phyloP scores from a whole-genome alignment of 352 stramenopile genomes.

The Phytopythium ostracodes region DNA sequence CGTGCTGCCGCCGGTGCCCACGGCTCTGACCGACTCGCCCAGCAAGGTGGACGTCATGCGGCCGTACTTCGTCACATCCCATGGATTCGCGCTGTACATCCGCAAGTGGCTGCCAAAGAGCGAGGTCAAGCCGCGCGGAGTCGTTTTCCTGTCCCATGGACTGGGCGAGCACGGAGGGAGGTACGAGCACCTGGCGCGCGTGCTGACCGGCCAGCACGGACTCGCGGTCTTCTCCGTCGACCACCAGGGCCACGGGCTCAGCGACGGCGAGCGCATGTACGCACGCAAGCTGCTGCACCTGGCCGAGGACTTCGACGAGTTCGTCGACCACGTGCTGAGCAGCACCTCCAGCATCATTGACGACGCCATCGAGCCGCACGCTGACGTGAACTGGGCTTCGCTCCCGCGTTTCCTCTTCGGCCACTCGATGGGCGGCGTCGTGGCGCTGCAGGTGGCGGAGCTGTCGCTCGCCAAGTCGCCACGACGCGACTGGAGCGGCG shows the following conservation, averaged over 20 bases:
- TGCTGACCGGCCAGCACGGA: conserved; percentile 22
- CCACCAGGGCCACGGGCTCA: conserved; percentile 54
- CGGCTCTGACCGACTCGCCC: conserved; percentile 1
- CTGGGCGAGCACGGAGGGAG: conserved; percentile 46
- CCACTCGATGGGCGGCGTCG: conserved; percentile 51
- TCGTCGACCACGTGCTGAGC: conserved; percentile 41
- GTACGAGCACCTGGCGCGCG: conserved; percentile 45
- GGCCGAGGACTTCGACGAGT: conserved; percentile 48
- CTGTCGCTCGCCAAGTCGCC: conserved; percentile 12
- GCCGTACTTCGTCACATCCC: conserved; percentile 29
- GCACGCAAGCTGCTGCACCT: conserved; percentile 37
- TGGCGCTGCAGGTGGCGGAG: conserved; percentile 33
- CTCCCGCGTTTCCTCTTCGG: conserved; percentile 53
- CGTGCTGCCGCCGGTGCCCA: conserved; percentile 13
- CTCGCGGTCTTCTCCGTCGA: conserved; percentile 58
- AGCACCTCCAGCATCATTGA: conserved; percentile 18
- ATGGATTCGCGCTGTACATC: conserved; percentile 38
- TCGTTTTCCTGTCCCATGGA: conserved; percentile 57
- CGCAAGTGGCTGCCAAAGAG: conserved; percentile 39
- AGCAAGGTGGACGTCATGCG: conserved; percentile 17
- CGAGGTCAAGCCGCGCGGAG: conserved; percentile 13
- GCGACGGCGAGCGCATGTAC: conserved; percentile 57
- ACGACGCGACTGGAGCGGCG: conserved; percentile 27
- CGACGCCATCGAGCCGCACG: conserved; percentile 23
- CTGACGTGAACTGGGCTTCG: conserved; percentile 24